Evolutionary conservation across 495 filamentous ascomycete genomes (phyloP).

Genomic region (Neurospora africana): DNA sequence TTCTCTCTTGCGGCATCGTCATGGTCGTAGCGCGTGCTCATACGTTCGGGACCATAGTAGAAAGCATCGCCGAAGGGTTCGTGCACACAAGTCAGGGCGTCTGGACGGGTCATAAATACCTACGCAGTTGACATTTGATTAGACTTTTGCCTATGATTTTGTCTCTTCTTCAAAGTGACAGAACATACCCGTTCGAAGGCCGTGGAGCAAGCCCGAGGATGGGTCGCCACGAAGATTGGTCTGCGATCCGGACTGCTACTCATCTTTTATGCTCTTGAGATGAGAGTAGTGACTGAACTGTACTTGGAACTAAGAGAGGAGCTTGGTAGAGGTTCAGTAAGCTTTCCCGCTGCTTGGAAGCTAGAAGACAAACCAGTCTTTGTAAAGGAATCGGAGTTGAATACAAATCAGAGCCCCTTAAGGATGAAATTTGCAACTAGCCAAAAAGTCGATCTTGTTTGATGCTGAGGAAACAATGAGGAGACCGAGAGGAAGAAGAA

Average conservation of each 20-base stretch:
- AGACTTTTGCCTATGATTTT: background rate
- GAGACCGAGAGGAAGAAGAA: background rate
- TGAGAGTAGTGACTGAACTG: background rate
- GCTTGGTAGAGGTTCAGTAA: background rate
- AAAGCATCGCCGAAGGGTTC: slow-evolving; percentile 96
- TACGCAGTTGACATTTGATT: slow-evolving; percentile 19
- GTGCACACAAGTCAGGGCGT: slow-evolving; percentile 72
- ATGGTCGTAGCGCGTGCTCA: slow-evolving; percentile 62
- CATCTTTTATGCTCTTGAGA: background rate
- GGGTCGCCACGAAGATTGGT: slow-evolving; percentile 86
- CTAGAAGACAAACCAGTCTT: background rate
- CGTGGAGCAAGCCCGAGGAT: slow-evolving; percentile 88
- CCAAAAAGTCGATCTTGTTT: background rate
- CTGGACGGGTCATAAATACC: slow-evolving; percentile 91
- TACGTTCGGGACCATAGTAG: slow-evolving; percentile 85
- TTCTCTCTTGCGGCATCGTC: slow-evolving; percentile 57
- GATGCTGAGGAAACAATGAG: background rate
- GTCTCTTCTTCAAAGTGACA: background rate
- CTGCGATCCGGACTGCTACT: slow-evolving; percentile 25
- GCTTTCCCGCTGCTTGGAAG: background rate
- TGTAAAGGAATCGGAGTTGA: background rate
- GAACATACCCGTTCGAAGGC: slow-evolving; percentile 79
- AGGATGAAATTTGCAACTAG: background rate
- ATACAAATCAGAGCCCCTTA: background rate
- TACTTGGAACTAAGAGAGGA: background rate